Base-by-base conservation (phyloP, 345 rosid genomes). In the Pistacia atlantica region DNA sequence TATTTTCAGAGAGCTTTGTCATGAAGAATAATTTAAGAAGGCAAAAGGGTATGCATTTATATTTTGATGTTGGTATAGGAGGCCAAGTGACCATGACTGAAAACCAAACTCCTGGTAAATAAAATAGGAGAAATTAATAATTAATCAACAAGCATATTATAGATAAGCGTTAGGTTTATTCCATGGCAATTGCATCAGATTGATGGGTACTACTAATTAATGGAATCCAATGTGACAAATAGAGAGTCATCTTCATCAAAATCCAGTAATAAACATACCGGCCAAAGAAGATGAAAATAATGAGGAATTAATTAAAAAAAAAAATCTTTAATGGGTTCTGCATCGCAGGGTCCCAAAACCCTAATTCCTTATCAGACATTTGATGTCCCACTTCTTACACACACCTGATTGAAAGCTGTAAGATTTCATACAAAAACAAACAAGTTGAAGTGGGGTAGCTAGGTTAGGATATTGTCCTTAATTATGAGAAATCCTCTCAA, bases 361-460 rank as follows among this genome's bases (percentile, higher is more conserved):
- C 72, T 77, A 61, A 80, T 58, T 78, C 72, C 60, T 73, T 51
- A 45, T 59, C 49, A 71, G 83, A 79, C 84, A 60, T 31, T 56
- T 65, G 28, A 71, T 82, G 87, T 2, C 85, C 88, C 87, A 87
- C 82, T 73, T 37, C 84, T 78, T 68, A 73, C 80, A 55, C 49
- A 31, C 74, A 69, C 78, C 75, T 71, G 77, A 78, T 20, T 78
- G 82, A 80, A 80, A 81, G 77, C 74, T 77, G 75, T 71, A 82
- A 67, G 69, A 69, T 68, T 75, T 82, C 77, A 77, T 76, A 81
- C 74, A 83, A 83, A 83, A 72, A 81, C 74, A 82, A 83, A 72
- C 82, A 80, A 82, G 79, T 67, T 75, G 31, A 33, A 35, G 77
- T 35, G 68, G 72, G 31, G 79, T 49, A 66, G 79, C 73, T 72